Conservation (phyloP, 2,329 filamentous ascomycete genomes). For the Scedosporium aurantiacum region DNA sequence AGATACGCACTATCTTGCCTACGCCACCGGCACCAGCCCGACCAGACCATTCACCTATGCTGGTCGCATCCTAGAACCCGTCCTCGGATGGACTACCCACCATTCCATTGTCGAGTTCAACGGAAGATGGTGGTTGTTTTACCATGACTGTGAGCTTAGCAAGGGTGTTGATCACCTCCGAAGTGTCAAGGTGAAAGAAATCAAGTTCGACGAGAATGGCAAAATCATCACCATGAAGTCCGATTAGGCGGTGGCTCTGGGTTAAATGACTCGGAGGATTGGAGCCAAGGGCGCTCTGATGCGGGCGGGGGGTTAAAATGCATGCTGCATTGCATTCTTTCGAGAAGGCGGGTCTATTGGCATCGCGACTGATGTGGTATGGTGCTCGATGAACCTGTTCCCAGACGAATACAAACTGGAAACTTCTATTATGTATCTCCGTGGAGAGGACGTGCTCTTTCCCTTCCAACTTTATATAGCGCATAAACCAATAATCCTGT, state of each 20-base stretch:
- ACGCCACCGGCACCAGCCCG: slow-evolving; percentile 54
- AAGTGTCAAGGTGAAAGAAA: slow-evolving; percentile 64
- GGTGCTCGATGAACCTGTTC: too few species aligned
- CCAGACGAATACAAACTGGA: too few species aligned
- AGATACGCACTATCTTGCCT: slow-evolving; percentile 64
- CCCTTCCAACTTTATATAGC: too few species aligned
- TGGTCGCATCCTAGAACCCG: slow-evolving; percentile 62
- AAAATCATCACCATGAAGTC: slow-evolving; percentile 37
- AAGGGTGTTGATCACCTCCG: slow-evolving; percentile 60
- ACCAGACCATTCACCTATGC: slow-evolving; percentile 63
- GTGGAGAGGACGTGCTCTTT: too few species aligned
- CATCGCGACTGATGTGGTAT: too few species aligned
- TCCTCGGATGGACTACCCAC: slow-evolving; percentile 72
- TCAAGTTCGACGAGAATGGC: slow-evolving; percentile 58
- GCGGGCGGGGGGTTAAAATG: too few species aligned
- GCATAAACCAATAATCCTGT: too few species aligned
- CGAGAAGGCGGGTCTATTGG: too few species aligned
- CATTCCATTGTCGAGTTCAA: slow-evolving; percentile 67
- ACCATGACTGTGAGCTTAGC: slow-evolving; percentile 63
- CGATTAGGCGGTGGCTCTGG: slow-evolving; percentile 11
- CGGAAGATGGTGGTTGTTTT: slow-evolving; percentile 63
- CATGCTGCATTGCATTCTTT: too few species aligned
- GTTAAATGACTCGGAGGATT: neutral
- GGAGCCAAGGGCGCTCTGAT: neutral
- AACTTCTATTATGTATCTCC: too few species aligned